phyloP scores from a whole-genome alignment of 345 rosid genomes.

The Salix caprea region DNA sequence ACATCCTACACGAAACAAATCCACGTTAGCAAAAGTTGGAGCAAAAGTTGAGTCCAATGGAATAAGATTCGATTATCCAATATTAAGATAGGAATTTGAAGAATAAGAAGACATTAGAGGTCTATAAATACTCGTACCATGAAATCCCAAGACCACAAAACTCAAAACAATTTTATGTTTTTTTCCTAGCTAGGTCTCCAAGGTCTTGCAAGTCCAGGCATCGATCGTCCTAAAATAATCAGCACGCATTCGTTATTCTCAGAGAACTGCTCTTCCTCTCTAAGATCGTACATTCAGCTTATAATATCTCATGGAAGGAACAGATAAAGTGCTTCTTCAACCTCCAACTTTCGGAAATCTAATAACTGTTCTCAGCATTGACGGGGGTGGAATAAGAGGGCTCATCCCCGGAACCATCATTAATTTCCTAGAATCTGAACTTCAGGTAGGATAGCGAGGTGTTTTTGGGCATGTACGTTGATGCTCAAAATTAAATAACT shows the following conservation, averaged over 20 bases:
- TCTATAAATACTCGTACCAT: background rate
- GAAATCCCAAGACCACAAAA: background rate
- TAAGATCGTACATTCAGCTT: too few relatives aligned
- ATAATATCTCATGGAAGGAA: constrained; percentile 10
- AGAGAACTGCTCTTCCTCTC: too few relatives aligned
- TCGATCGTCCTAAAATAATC: too few relatives aligned
- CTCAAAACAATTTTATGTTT: background rate
- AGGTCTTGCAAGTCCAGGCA: too few relatives aligned
- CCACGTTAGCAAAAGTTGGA: too few relatives aligned
- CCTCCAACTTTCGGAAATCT: constrained; percentile 32
- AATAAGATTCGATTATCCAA: too few relatives aligned
- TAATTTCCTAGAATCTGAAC: constrained; percentile 30
- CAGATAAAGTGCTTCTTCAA: constrained; percentile 10
- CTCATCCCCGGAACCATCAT: constrained; percentile 37
- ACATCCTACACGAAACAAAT: too few relatives aligned
- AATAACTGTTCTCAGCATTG: constrained; percentile 44
- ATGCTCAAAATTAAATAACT: too few relatives aligned
- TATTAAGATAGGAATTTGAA: too few relatives aligned
- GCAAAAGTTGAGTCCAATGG: too few relatives aligned
- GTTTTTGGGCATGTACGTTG: too few relatives aligned
- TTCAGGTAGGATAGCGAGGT: constrained; percentile 24
- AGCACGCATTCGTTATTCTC: too few relatives aligned
- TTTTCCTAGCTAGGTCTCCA: background rate
- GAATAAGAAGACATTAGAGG: background rate
- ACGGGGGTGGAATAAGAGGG: constrained; percentile 48